Evolutionary conservation across 2,329 filamentous ascomycete species (phyloP), one percentile per base, ranked within the genome.

Genomic region (Cadophora gregata): DNA sequence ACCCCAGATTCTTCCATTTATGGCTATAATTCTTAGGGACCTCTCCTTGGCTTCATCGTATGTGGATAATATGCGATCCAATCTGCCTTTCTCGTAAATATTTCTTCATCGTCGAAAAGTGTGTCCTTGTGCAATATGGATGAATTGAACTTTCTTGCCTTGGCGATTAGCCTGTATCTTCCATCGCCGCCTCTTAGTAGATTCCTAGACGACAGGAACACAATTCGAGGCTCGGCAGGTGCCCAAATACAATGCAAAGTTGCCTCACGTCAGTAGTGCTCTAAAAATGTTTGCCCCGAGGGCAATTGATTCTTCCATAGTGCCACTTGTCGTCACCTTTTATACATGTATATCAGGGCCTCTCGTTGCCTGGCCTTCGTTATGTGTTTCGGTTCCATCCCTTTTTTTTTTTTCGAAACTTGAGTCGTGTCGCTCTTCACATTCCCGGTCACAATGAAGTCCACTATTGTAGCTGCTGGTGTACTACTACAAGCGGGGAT

Each of bases 151-250:
- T 47, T 47, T 45, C 29, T 33, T 51, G 12, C 27, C 51, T 25
- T 33, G 25, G 62, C 19, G 29, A 48, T 58, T 45, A 63, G 62
- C 48, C 62, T 63, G 51, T 63, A 63, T 42, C 27, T 31, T 48
- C 38, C 62, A 42, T 58, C 51, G n/a, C 38, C 27, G 58, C 27
- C 27, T 48, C 38, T 36, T 58, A 29, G 24, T 14, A 25, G 9
- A 60, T 9, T 19, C n/a, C 19, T 38, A 16, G 19, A 27, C 53
- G 53, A 16, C 31, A 58, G 48, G 25, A 51, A 31, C 48, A 29
- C 25, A 16, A 29, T 16, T 38, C 53, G 4, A 45, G 42, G 42
- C 42, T 45, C 42, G 42, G 4, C 33, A 58, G 29, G 31, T 42
- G 25, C 53, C 19, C 25, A 42, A 58, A 58, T 58, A 58, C 31